phyloP scores from a whole-genome alignment of 129 eudicot species.

The Centella asiatica region DNA sequence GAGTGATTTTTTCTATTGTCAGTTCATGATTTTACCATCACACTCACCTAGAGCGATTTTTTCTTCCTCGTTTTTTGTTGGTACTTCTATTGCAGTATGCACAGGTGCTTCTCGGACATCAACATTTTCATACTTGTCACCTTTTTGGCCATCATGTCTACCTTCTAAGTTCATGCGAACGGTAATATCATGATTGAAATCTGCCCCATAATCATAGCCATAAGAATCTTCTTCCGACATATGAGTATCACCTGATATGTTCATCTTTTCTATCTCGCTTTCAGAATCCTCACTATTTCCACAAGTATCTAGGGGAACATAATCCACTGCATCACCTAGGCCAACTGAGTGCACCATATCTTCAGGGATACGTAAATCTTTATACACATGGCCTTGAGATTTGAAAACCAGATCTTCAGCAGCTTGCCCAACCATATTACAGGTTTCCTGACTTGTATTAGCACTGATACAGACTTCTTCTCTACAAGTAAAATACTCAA shows the following conservation, averaged over 20 bases:
- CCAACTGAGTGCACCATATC: not conserved
- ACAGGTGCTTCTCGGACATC: slow-evolving; percentile 29
- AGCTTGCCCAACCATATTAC: not conserved
- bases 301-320: not conserved
- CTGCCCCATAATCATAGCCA: slow-evolving; percentile 30
- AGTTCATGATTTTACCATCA: slow-evolving; percentile 15
- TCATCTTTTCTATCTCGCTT: slow-evolving; percentile 26
- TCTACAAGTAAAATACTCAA: slow-evolving; percentile 14
- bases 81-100: slow-evolving; percentile 14
- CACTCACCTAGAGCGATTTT: not conserved
- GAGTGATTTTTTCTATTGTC: slow-evolving; percentile 2
- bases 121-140: slow-evolving; percentile 45
- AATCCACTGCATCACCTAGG: slow-evolving; percentile 6
- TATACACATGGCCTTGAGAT: not conserved
- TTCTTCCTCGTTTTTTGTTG: slow-evolving; percentile 9
- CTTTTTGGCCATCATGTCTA: slow-evolving; percentile 19
- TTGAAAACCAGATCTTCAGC: not conserved
- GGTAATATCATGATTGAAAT: slow-evolving; percentile 15
- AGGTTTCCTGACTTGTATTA: not conserved
- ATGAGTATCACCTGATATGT: slow-evolving; percentile 18
- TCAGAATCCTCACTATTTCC: slow-evolving; percentile 11
- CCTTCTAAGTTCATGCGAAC: not conserved
- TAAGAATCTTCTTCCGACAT: slow-evolving; percentile 22
- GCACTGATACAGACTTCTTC: slow-evolving; percentile 1
- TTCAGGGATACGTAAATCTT: not conserved